Base-by-base conservation (phyloP, 1,139 yeast species). In the Pichia sp. region DNA sequence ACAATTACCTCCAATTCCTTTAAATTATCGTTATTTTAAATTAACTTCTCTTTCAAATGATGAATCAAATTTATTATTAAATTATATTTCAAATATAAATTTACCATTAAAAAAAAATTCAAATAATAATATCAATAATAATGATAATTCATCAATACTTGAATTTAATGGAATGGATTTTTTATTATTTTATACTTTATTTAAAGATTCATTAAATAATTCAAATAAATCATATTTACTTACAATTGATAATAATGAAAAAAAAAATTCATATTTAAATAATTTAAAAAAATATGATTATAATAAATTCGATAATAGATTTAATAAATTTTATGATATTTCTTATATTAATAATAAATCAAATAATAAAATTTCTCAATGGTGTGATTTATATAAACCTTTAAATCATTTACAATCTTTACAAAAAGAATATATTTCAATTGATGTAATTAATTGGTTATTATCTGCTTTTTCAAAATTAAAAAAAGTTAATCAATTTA, bases 401-500 rank as follows among this genome's bases (percentile, higher is more conserved):
- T 34, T 35, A 7, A 40, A 47, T 9, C 52, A 56, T 41, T 33
- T 39, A 11, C 56, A 61, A 35, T 51, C 57, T 29, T 39, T 61
- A 32, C 63, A 59, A 40, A 35, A 56, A 5, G 34, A 35, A 3
- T 35, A 42, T 4, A 41, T 55, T 6, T 46, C 55, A 6, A 60
- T 46, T 20, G 54, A 37, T 23, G 64, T 80, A 1, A 57, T 62
- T 29, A 50, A 54, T 4, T 82, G 89, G 87, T 55, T 82, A 1
- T 41, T 53, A 1, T 64, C 66, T 26, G 68, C 85, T 0, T 81
- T 80, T 55, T 55, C 55, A 6, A 67, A 68, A 35, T 58, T 80
- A 34, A 67, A 63, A 53, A 66, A 46, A 27, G 62, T 60, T 3
- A 57, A 62, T 45, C 54, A 55, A 11, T 59, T 65, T 0, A 63